phyloP scores from a whole-genome alignment of 2,329 filamentous ascomycete species.

The Salinomyces thailandicus region DNA sequence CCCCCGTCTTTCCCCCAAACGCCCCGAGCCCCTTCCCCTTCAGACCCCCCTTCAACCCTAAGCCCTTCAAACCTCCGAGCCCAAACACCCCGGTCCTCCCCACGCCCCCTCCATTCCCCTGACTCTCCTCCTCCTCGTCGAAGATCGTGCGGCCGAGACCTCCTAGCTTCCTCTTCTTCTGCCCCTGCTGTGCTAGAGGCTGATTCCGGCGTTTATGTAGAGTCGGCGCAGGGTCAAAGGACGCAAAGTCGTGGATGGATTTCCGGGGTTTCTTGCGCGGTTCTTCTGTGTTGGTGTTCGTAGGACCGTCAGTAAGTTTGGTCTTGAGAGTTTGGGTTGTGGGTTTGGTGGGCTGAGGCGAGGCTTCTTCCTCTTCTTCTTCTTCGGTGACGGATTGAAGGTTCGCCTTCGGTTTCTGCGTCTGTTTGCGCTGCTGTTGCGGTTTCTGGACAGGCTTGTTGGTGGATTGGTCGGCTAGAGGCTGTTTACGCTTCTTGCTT shows the following conservation, averaged over 20 bases:
- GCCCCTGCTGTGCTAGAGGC: background rate
- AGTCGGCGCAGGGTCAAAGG: conserved; percentile 23
- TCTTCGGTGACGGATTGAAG: conserved; percentile 38
- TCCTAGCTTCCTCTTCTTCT: conserved; percentile 28
- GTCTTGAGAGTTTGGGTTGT: conserved; percentile 1
- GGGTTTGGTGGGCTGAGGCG: conserved; percentile 3
- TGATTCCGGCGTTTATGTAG: conserved; percentile 14
- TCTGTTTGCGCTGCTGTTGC: conserved; percentile 17
- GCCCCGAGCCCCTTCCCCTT: conserved; percentile 22
- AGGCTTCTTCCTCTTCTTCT: conserved; percentile 25
- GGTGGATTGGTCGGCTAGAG: conserved; percentile 34
- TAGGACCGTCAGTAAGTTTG: too few relatives aligned
- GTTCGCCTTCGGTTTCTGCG: conserved; percentile 28
- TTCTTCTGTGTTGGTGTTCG: background rate
- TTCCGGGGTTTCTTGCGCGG: conserved; percentile 26
- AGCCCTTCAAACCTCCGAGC: conserved; percentile 22
- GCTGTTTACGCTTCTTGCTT: conserved; percentile 28
- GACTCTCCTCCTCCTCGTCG: conserved; percentile 29
- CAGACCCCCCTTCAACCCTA: conserved; percentile 10
- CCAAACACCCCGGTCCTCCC: conserved; percentile 18
- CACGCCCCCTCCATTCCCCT: background rate
- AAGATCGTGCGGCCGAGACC: conserved; percentile 30
- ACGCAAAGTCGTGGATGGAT: conserved; percentile 36
- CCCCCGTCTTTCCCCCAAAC: conserved; percentile 22
- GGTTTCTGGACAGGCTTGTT: conserved; percentile 21